These are phyloP conservation scores for Collybia sp. DNA, from an alignment of 768 basidiomycete species.

Conservation along the genomic window DNA sequence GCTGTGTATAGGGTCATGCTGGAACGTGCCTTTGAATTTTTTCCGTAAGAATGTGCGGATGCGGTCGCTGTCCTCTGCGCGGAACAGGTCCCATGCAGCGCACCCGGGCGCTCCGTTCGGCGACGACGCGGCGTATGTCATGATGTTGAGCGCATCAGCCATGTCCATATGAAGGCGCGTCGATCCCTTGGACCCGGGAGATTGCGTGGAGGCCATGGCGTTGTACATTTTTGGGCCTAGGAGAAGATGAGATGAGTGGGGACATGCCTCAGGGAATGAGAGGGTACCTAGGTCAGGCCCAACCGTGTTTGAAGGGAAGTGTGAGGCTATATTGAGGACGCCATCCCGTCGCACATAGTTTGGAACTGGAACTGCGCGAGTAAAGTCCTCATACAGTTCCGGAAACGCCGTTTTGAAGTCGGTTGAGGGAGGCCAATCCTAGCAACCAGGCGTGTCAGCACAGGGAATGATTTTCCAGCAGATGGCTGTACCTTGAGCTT, in stretches of 20 bases:
- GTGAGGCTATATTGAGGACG: slow-evolving; percentile 79
- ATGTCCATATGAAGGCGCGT: slow-evolving; percentile 92
- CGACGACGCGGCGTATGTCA: slow-evolving; percentile 62
- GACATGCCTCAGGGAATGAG: slow-evolving; percentile 11
- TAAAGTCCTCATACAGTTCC: slow-evolving; percentile 80
- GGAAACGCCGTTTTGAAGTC: slow-evolving; percentile 84
- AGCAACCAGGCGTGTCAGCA: neutral
- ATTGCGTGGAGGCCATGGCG: slow-evolving; percentile 69
- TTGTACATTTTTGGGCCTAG: slow-evolving; percentile 93
- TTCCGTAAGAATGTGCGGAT: slow-evolving; percentile 70
- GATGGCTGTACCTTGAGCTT: slow-evolving; percentile 66
- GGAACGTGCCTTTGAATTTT: slow-evolving; percentile 49
- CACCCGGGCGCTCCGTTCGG: slow-evolving; percentile 62
- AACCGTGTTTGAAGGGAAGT: slow-evolving; percentile 74
- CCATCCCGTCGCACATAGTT: slow-evolving; percentile 88
- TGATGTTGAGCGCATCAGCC: slow-evolving; percentile 88
- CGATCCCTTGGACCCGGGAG: slow-evolving; percentile 68
- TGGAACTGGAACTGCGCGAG: slow-evolving; percentile 75
- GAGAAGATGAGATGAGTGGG: slow-evolving; percentile 10
- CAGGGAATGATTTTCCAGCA: neutral
- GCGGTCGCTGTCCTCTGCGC: slow-evolving; percentile 69
- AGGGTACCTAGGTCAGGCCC: slow-evolving; percentile 71
- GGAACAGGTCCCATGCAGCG: slow-evolving; percentile 89
- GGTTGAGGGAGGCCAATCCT: slow-evolving; percentile 90
- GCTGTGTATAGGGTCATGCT: slow-evolving; percentile 82